phyloP scores from a whole-genome alignment of 768 basidiomycete genomes.

The Calocera viscosa region DNA sequence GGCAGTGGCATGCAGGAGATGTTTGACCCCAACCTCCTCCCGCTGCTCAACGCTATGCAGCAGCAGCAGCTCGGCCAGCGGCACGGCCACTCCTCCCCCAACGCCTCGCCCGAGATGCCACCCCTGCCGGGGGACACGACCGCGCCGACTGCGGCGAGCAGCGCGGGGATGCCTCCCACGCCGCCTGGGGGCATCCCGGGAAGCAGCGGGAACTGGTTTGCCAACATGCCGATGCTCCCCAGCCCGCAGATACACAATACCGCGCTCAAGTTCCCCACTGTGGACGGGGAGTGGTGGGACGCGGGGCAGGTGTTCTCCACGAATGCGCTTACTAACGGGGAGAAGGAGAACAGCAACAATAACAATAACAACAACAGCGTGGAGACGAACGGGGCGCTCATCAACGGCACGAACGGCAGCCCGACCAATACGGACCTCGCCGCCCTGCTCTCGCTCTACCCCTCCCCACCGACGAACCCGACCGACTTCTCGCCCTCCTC shows the following conservation, averaged over 20 bases:
- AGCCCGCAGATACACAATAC: neutral
- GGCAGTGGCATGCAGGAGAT: neutral
- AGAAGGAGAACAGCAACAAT: neutral
- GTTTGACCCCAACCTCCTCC: neutral
- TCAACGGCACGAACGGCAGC: neutral
- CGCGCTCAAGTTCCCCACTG: neutral
- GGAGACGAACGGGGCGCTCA: neutral
- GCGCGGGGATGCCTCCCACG: neutral
- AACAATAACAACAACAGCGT: neutral
- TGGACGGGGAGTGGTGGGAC: conserved; percentile 2
- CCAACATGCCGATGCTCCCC: neutral
- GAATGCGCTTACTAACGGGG: neutral
- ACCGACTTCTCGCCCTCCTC: neutral
- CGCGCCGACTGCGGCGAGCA: neutral
- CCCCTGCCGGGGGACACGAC: neutral
- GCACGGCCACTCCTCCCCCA: neutral
- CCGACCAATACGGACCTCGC: neutral
- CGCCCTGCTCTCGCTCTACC: neutral
- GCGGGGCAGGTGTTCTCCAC: neutral
- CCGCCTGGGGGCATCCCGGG: neutral
- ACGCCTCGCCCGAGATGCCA: conserved; percentile 5
- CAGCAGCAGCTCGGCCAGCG: neutral
- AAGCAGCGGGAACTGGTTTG: neutral
- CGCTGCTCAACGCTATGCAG: neutral
- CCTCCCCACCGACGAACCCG: neutral